phyloP scores from a whole-genome alignment of 306 rosid genomes.

The Clitoria ternatea region DNA sequence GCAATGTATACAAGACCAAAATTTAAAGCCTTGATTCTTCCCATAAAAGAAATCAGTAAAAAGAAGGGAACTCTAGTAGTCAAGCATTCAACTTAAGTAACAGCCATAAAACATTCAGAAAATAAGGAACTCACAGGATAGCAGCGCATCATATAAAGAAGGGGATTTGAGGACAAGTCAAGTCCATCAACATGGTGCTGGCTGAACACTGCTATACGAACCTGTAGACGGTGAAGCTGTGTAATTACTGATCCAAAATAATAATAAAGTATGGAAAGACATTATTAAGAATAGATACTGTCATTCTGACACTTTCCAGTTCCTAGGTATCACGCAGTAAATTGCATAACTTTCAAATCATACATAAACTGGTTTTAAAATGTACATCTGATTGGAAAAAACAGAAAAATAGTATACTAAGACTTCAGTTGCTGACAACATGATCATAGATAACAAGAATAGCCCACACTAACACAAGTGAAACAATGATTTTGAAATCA shows the following conservation, averaged over 20 bases:
- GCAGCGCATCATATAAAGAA: constrained; percentile 97
- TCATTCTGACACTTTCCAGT: constrained; percentile 7
- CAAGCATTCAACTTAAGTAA: constrained; percentile 2
- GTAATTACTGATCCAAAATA: constrained; percentile 6
- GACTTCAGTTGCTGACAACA: not conserved
- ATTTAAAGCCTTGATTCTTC: constrained; percentile 14
- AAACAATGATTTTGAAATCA: constrained; percentile 9
- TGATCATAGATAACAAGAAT: not conserved
- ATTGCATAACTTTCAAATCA: not conserved
- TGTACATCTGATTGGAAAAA: constrained; percentile 17
- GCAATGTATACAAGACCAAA: not conserved
- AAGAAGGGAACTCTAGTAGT: not conserved
- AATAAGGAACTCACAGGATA: constrained; percentile 73
- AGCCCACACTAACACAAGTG: not conserved
- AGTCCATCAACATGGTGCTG: constrained; percentile 99
- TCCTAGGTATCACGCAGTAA: not conserved
- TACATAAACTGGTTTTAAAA: not conserved
- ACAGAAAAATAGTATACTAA: not conserved
- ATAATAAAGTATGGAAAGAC: constrained; percentile 28
- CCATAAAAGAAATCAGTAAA: constrained; percentile 3
- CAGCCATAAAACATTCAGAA: not conserved
- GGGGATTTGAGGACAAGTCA: constrained; percentile 92
- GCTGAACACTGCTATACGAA: constrained; percentile 97
- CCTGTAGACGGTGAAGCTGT: constrained; percentile 46
- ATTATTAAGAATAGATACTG: not conserved